These are phyloP conservation scores for Cinnamomum micranthum DNA, from an alignment of 164 flowering plant species.

Conservation along the genomic window DNA sequence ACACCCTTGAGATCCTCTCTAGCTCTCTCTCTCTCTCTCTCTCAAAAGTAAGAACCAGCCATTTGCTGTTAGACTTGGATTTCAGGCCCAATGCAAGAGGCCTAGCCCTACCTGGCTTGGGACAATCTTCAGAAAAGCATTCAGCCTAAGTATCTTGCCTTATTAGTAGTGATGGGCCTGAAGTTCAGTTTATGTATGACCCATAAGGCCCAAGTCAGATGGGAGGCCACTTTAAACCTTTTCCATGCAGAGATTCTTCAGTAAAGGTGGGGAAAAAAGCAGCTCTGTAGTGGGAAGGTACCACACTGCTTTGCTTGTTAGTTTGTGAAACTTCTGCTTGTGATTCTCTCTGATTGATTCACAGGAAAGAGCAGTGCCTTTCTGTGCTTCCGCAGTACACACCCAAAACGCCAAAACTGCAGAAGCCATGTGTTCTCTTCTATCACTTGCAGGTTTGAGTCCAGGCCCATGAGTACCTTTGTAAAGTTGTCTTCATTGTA, in stretches of 20 bases:
- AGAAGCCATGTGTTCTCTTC: conserved; percentile 9
- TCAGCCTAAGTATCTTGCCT: neutral
- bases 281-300: conserved; percentile 6
- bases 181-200: too few relatives aligned
- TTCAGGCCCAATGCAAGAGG: too few relatives aligned
- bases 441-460: conserved; percentile 4
- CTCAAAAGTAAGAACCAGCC: too few relatives aligned
- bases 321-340: conserved; percentile 2
- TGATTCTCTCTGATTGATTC: conserved; percentile 1
- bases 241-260: too few relatives aligned
- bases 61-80: too few relatives aligned
- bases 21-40: neutral
- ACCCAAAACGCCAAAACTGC: neutral
- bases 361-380: neutral
- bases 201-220: too few relatives aligned
- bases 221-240: too few relatives aligned
- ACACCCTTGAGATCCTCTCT: conserved; percentile 24
- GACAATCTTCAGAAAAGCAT: neutral
- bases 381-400: conserved; percentile 4
- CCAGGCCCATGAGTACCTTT: neutral
- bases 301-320: conserved; percentile 1
- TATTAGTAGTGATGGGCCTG: neutral
- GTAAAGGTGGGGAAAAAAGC: too few relatives aligned
- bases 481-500: neutral
- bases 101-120: neutral